Conservation (phyloP, 2,329 filamentous ascomycete species). For the Knufia petricola region DNA sequence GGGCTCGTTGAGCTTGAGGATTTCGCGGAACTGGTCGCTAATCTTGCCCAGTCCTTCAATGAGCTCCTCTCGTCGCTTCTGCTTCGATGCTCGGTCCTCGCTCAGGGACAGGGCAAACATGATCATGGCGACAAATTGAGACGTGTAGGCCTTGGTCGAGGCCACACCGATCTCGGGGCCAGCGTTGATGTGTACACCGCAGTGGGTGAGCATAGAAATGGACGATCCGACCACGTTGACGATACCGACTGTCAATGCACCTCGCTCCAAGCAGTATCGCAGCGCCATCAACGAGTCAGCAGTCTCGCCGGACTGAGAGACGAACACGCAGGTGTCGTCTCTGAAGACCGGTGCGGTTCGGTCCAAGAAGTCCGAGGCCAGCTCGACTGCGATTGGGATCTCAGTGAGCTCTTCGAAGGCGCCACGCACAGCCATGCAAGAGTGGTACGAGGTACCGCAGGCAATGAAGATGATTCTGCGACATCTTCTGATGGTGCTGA, state of each 20-base stretch:
- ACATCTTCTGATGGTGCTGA: constrained; percentile 91
- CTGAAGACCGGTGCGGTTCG: constrained; percentile 95
- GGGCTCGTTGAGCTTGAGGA: constrained; percentile 79
- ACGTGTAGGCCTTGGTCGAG: constrained; percentile 98
- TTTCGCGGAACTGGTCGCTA: constrained; percentile 83
- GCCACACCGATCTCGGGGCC: constrained; percentile 98
- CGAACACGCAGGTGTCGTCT: constrained; percentile 97
- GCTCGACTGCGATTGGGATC: constrained; percentile 92
- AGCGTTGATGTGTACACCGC: constrained; percentile 98
- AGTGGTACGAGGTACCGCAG: constrained; percentile 96
- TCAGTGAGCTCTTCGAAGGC: constrained; percentile 96
- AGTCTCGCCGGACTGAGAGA: constrained; percentile 97
- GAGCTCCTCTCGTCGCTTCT: constrained; percentile 83
- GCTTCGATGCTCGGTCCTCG: constrained; percentile 93
- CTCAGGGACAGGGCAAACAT: constrained; percentile 97
- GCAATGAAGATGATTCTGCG: constrained; percentile 97
- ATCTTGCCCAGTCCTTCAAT: constrained; percentile 85
- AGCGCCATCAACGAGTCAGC: constrained; percentile 95
- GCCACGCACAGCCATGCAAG: constrained; percentile 97
- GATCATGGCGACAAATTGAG: constrained; percentile 98
- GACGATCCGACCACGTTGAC: constrained; percentile 98
- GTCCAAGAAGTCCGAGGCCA: constrained; percentile 97
- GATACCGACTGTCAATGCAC: constrained; percentile 91
- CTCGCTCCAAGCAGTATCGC: constrained; percentile 94
- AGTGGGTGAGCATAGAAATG: constrained; percentile 97